Evolutionary conservation across 176 grass and related monocot species (phyloP), one percentile per base, ranked within the genome.

Genomic region (Triticum turgidum): DNA sequence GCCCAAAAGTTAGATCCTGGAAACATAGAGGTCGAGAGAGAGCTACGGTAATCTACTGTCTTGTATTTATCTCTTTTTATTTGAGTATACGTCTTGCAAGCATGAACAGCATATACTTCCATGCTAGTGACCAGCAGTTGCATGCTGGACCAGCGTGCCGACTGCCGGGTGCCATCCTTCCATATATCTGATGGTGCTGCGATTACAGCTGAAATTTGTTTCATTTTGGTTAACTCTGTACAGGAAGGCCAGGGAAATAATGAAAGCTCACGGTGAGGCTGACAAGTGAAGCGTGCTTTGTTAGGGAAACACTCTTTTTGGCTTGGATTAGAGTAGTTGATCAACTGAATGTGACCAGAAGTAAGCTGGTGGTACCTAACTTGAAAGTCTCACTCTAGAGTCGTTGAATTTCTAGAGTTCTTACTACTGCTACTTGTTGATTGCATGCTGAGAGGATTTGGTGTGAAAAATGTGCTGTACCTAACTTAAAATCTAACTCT

Each of bases 1-100:
- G 86, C 67, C 0, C 41, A 74, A 47, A 80, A 65, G 9, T 35
- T 88, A 9, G 79, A 88, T 72, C 27, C 68, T 58, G 73, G 32
- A 29, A 88, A 79, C n/a, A 13, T 7, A 15, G 87, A 88, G 32
- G 58, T 84, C 22, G 42, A 79, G 42, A 83, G 82, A 79, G 87
- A 74, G 69, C 49, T 69, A 18, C 24, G 63, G 76, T 82, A 65
- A 51, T 6, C 21, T 29, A 13, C 4, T 47, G 2, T 47, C 45
- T 49, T n/a, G 24, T 73, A 20, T 61, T 59, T 9, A 8, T 59
- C 15, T 45, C n/a, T 12, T 52, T 82, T 22, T 5, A 35, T 35
- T 11, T 42, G 15, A 54, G 51, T 54, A 54, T 18, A 54, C 15
- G 9, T 54, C 7, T 52, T 14, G 12, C 11, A 1, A 6, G 51